Percentiles rank a stretch among this genome's conserved stretches.
These are phyloP conservation scores for Ciborinia camelliae DNA, from an alignment of 2,329 filamentous ascomycete species.

Conservation along the genomic window DNA sequence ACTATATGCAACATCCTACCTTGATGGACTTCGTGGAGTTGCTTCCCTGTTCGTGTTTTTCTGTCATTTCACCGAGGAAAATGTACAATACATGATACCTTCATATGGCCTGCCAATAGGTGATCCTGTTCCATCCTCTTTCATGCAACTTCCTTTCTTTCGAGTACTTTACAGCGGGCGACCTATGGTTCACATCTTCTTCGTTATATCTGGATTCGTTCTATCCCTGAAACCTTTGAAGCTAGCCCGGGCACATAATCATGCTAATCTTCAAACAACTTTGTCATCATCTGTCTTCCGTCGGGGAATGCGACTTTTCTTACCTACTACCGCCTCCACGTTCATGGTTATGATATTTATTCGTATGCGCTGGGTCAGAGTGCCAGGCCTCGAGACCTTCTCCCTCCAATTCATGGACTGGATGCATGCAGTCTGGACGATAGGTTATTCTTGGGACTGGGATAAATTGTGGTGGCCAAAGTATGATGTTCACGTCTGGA, in stretches of 20 bases:
- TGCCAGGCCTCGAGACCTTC: background rate
- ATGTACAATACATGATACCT: slow-evolving; percentile 40
- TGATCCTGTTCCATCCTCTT: slow-evolving; percentile 38
- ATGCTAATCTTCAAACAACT: slow-evolving; percentile 40
- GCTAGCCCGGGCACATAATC: slow-evolving; percentile 41
- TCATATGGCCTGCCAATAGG: slow-evolving; percentile 34
- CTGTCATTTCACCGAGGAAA: slow-evolving; percentile 45
- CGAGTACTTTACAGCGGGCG: slow-evolving; percentile 46
- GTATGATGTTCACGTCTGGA: slow-evolving; percentile 30
- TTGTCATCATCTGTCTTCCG: slow-evolving; percentile 48
- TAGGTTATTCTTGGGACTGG: slow-evolving; percentile 19
- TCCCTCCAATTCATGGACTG: slow-evolving; percentile 11
- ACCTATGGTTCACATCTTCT: slow-evolving; percentile 51
- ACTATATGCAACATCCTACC: slow-evolving; percentile 42
- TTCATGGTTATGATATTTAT: slow-evolving; percentile 19
- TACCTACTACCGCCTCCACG: slow-evolving; percentile 36
- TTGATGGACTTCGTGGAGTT: slow-evolving; percentile 49
- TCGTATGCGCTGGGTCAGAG: background rate
- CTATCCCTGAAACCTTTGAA: slow-evolving; percentile 46
- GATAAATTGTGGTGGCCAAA: slow-evolving; percentile 16
- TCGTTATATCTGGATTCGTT: slow-evolving; percentile 50
- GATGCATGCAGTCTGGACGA: slow-evolving; percentile 17
- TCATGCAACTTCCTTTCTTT: slow-evolving; percentile 46
- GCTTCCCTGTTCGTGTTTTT: slow-evolving; percentile 49
- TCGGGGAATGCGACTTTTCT: slow-evolving; percentile 46